Conservation (phyloP, 768 basidiomycete species). For the Terana coerulea region DNA sequence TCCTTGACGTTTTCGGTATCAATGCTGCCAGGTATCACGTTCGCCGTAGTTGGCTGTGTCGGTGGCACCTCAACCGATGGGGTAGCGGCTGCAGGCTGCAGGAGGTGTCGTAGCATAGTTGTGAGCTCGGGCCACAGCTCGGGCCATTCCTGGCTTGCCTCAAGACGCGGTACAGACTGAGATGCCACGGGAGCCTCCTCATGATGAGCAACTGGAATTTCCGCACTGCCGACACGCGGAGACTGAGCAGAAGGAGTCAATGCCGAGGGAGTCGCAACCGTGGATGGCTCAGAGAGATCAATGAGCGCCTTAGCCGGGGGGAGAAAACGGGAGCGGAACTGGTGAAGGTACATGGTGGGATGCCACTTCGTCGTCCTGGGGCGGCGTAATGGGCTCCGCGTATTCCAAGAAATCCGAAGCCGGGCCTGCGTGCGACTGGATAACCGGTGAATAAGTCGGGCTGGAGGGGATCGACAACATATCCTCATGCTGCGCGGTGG, state of each 20-base stretch:
- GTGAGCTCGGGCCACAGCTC: slow-evolving; percentile 27
- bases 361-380: too few relatives aligned
- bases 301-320: slow-evolving; percentile 8
- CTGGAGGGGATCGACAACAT: not conserved
- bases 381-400: too few relatives aligned
- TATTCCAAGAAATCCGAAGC: too few relatives aligned
- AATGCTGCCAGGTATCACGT: slow-evolving; percentile 8
- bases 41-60: not conserved
- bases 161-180: slow-evolving; percentile 20
- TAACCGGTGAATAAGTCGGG: too few relatives aligned
- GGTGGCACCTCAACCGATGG: not conserved
- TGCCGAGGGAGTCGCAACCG: not conserved
- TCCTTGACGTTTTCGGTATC: slow-evolving; percentile 5
- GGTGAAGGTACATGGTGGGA: not conserved
- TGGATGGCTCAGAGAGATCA: slow-evolving; percentile 15
- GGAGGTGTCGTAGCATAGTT: slow-evolving; percentile 22
- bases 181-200: slow-evolving; percentile 1
- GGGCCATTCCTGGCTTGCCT: slow-evolving; percentile 21
- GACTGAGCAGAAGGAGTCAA: not conserved
- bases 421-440: too few relatives aligned
- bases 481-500: not conserved
- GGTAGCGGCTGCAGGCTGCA: slow-evolving; percentile 14
- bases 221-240: too few relatives aligned
- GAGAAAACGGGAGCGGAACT: not conserved
- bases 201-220: too few relatives aligned